These are phyloP conservation scores for Omphalotus guepiniiformis DNA, from an alignment of 768 basidiomycete species.

Conservation along the genomic window DNA sequence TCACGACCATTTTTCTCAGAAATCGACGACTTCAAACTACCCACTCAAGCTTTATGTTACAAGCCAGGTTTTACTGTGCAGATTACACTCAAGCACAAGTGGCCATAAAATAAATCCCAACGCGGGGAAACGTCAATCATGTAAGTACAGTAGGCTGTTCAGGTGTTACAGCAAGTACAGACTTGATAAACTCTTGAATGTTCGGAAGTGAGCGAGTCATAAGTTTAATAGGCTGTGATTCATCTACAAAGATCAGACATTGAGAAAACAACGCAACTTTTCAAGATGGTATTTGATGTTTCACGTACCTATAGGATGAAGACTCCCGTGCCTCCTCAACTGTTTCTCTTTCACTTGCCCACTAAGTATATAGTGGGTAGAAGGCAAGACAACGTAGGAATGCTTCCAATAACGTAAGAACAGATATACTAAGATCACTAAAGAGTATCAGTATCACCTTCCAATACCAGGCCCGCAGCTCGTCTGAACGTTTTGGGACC, in stretches of 20 bases:
- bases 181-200: slow-evolving; percentile 55
- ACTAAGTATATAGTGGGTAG: slow-evolving; percentile 51
- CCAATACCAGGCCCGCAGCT: slow-evolving; percentile 68
- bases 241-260: slow-evolving; percentile 37
- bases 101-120: too few species aligned
- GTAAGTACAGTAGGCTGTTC: too few species aligned
- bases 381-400: slow-evolving; percentile 68
- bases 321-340: slow-evolving; percentile 59
- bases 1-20: too few species aligned
- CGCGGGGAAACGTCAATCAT: too few species aligned
- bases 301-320: slow-evolving; percentile 58
- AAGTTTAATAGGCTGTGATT: slow-evolving; percentile 72
- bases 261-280: neutral
- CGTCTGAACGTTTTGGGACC: slow-evolving; percentile 51
- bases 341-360: slow-evolving; percentile 37
- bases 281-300: neutral
- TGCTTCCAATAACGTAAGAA: too few species aligned
- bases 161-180: too few species aligned
- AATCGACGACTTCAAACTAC: too few species aligned
- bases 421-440: slow-evolving; percentile 6
- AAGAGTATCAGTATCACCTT: slow-evolving; percentile 35
- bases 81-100: too few species aligned
- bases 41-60: too few species aligned
- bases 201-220: slow-evolving; percentile 61
- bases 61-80: too few species aligned